Conservation (phyloP, 805 yeast species). For the Tetrapisispora phaffii region DNA sequence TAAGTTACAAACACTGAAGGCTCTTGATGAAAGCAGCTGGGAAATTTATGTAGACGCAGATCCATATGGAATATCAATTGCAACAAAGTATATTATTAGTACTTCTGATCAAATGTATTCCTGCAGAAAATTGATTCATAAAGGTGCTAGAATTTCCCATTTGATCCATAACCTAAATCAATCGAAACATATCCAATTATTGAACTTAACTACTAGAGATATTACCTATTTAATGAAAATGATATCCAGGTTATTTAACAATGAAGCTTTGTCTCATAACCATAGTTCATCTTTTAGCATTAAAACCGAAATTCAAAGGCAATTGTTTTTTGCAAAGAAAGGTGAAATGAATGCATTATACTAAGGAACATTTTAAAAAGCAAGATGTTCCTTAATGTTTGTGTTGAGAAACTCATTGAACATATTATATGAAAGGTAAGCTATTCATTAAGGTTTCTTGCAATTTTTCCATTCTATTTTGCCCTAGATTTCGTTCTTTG, state of each 20-base stretch:
- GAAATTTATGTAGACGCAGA: constrained; percentile 53
- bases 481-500: neutral
- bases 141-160: constrained; percentile 17
- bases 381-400: no score
- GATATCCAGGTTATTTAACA: neutral
- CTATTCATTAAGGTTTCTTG: neutral
- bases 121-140: constrained; percentile 12
- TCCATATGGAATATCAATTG: constrained; percentile 55
- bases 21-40: constrained; percentile 23
- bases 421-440: no score
- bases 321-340: constrained; percentile 44
- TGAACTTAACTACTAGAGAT: constrained; percentile 20
- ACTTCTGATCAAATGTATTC: constrained; percentile 2
- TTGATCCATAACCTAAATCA: constrained; percentile 6
- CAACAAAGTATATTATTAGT: constrained; percentile 32
- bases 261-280: neutral
- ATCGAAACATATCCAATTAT: neutral
- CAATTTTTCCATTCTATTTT: neutral
- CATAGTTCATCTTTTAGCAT: neutral
- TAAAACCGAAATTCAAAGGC: constrained; percentile 45
- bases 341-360: constrained; percentile 47
- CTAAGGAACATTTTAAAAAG: neutral
- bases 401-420: no score
- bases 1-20: constrained; percentile 18
- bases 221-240: constrained; percentile 12